Evolutionary conservation across 2,329 filamentous ascomycete species (phyloP), one percentile per base, ranked within the genome.

Genomic region (Ceratocystis papillata): DNA sequence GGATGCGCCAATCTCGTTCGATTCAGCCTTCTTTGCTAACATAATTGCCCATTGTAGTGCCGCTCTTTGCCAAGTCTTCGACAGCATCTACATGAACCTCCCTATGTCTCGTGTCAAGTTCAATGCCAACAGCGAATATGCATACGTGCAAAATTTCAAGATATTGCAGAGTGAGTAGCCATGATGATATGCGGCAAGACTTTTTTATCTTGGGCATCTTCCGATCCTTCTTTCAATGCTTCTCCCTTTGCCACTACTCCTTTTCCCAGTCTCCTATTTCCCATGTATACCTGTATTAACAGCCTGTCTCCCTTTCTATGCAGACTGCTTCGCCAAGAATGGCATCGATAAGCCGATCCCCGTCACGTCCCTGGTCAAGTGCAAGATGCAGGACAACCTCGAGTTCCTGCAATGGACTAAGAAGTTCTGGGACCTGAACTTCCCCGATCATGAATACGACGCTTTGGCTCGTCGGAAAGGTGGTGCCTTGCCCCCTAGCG

Each of bases 351-450:
- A 91, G 75, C 87, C 88, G 33, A 87, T 99, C 72, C 90, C 90
- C 68, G 90, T 97, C 75, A 86, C 96, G 76, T 81, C 83, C 67
- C 86, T 99, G 68, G 85, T 94, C 72, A 99, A 97, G 78, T 99
- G 94, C 82, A 96, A 96, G 81, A 99, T 99, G 93, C 94, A 99
- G 82, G 94, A 99, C 77, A 99, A 99, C 80, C 88, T 99, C 72
- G 94, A 97, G 75, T 99, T 99, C 76, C 81, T 99, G 68, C 94
- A 99, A 79, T 99, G 91, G 88, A 87, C 87, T 68, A 99, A 99
- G 83, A 82, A 83, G 71, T 96, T 91, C 80, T 99, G 94, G 94
- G 94, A 99, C 74, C 90, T 96, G 75, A 91, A 96, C 81, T 99
- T 90, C 78, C 94, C 94, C 6, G 94, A 94, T 68, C 91, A 94